Evolutionary conservation across 2,329 filamentous ascomycete genomes (phyloP), one percentile per base, ranked within the genome.

Genomic region (Aspergillus thermomutatus): DNA sequence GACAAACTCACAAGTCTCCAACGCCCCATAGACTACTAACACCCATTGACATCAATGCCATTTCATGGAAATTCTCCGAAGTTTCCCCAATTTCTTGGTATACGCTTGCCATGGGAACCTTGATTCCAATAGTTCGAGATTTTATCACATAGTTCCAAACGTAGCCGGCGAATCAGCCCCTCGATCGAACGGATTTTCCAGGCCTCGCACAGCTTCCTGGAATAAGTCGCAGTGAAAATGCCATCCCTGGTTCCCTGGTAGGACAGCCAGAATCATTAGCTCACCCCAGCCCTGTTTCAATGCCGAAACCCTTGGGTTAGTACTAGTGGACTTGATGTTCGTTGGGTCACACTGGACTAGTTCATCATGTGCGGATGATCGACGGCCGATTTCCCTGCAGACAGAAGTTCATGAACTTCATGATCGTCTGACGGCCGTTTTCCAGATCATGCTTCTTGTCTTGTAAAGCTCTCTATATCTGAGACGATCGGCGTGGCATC

Each of bases 91-190:
- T 47, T 34, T 48, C 45, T 28, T n/a, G n/a, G 28, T 23, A 40
- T 31, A 17, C 25, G n/a, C 26, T 46, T 23, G 25, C 34, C 49
- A 28, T 43, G 17, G 48, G 26, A 49, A 26, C 37, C 41, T 27
- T 57, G 28, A 23, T 28, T 57, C 52, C 60, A 58, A 64, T 64
- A 64, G 63, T 57, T 31, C 54, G 43, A 25, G 45, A 52, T 52
- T 62, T 54, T 56, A 61, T 62, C 56, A 43, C 37, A 61, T 59
- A 58, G 56, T 53, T 27, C 37, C 37, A 53, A 58, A 50, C 53
- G 45, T 58, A 47, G 28, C 50, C 17, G 21, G 41, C 41, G 11
- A 45, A 45, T 19, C 21, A 23, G 5, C 19, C 9, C n/a, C 41
- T 48, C 28, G 40, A 26, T 25, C 40, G n/a, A 23, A n/a, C 5